These are phyloP conservation scores for Metschnikowia kunwiensis DNA, from an alignment of 805 yeast genomes.

Conservation along the genomic window DNA sequence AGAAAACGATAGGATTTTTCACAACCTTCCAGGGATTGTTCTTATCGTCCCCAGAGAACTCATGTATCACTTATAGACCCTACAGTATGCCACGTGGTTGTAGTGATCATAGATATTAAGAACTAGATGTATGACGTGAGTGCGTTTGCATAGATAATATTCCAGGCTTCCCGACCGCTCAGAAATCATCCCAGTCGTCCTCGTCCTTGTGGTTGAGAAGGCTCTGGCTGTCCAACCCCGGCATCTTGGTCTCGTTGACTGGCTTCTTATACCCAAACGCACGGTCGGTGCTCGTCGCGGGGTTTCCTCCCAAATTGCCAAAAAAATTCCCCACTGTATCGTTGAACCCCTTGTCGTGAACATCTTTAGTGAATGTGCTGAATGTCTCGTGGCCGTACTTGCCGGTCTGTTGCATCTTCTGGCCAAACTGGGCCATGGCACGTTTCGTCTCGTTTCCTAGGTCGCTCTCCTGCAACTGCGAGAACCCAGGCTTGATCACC, in stretches of 20 bases:
- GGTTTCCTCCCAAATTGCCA: slow-evolving; percentile 45
- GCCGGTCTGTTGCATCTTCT: slow-evolving; percentile 86
- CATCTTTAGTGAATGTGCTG: slow-evolving; percentile 50
- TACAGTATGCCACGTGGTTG: too few relatives aligned
- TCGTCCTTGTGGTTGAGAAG: slow-evolving; percentile 23
- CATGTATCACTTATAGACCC: too few relatives aligned
- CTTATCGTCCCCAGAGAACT: too few relatives aligned
- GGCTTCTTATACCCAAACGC: slow-evolving; percentile 70
- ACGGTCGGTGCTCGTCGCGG: slow-evolving; percentile 41
- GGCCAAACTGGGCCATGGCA: slow-evolving; percentile 97
- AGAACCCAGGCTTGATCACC: slow-evolving; percentile 88
- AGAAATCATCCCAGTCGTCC: slow-evolving; percentile 72
- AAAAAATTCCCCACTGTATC: slow-evolving; percentile 39
- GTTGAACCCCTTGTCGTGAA: slow-evolving; percentile 38
- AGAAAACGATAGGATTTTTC: too few relatives aligned
- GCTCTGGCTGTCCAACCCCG: slow-evolving; percentile 40
- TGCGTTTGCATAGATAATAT: too few relatives aligned
- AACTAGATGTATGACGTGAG: too few relatives aligned
- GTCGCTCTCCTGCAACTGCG: slow-evolving; percentile 74
- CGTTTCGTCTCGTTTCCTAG: slow-evolving; percentile 75
- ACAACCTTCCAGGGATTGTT: too few relatives aligned
- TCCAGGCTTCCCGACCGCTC: too few relatives aligned
- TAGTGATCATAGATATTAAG: too few relatives aligned
- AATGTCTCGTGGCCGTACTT: slow-evolving; percentile 69
- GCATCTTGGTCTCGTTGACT: slow-evolving; percentile 44